These are phyloP conservation scores for Coniella vitis DNA, from an alignment of 2,329 filamentous ascomycete species.

Conservation along the genomic window DNA sequence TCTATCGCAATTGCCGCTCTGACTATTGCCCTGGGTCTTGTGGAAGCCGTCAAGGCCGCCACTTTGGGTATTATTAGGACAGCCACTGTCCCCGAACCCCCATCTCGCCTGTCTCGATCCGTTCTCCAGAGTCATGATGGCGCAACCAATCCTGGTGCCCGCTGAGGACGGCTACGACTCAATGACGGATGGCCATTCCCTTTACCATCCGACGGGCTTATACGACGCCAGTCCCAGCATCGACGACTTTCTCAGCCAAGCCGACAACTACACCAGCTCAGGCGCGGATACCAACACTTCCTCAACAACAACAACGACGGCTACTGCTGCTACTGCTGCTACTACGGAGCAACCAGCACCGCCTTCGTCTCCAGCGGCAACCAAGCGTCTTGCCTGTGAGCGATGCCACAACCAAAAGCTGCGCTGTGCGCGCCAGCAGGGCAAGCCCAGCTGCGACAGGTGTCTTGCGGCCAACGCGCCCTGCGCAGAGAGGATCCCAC, in stretches of 20 bases:
- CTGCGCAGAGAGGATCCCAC: background rate
- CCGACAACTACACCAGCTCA: background rate
- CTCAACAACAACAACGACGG: background rate
- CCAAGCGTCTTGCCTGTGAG: constrained; percentile 1
- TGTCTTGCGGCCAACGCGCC: background rate
- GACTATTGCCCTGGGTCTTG: no score
- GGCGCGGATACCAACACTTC: background rate
- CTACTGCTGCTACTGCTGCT: background rate
- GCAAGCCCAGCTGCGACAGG: constrained; percentile 1
- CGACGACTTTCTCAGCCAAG: background rate
- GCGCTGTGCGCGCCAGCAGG: background rate
- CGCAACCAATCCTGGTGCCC: no score
- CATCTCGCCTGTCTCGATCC: no score
- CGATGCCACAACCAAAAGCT: constrained; percentile 2
- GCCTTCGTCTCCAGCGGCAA: background rate
- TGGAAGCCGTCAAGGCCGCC: no score
- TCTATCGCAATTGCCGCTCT: no score
- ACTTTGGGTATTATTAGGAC: no score
- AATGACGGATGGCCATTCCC: no score
- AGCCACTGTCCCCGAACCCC: no score
- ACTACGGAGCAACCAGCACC: background rate
- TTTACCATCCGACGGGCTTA: no score
- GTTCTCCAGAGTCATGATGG: no score
- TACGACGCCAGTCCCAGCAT: background rate
- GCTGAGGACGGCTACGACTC: no score